These are phyloP conservation scores for Penicillium sclerotigenum DNA, from an alignment of 2,329 filamentous ascomycete genomes.

Conservation along the genomic window DNA sequence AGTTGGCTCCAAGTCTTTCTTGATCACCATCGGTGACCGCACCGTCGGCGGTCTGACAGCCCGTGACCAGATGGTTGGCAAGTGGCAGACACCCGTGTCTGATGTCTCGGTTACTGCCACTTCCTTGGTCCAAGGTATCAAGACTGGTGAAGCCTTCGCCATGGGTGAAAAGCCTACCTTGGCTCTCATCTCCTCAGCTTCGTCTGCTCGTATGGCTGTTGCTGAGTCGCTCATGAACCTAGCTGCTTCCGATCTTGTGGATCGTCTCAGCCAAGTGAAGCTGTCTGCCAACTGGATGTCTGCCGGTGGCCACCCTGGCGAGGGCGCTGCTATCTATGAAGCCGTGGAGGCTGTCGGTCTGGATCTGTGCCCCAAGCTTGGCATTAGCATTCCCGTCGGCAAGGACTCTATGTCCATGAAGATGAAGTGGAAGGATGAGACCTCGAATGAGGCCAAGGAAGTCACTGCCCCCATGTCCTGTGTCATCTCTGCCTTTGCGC, in stretches of 20 bases:
- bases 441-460: constrained; percentile 67
- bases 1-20: constrained; percentile 94
- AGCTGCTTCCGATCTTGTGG: constrained; percentile 71
- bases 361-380: constrained; percentile 86
- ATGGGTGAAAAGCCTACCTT: constrained; percentile 91
- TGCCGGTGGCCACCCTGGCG: constrained; percentile 86
- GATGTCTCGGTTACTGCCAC: constrained; percentile 92
- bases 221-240: constrained; percentile 92
- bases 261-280: constrained; percentile 73
- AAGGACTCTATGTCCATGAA: constrained; percentile 99
- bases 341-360: constrained; percentile 90
- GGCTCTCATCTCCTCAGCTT: constrained; percentile 82
- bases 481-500: constrained; percentile 84
- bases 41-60: constrained; percentile 85
- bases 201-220: constrained; percentile 94
- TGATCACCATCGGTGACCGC: constrained; percentile 94
- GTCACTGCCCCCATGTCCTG: constrained; percentile 90
- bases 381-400: constrained; percentile 89
- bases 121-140: constrained; percentile 68
- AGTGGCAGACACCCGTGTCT: constrained; percentile 91
- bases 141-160: constrained; percentile 91
- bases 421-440: constrained; percentile 80
- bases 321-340: constrained; percentile 88
- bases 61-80: constrained; percentile 92
- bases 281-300: constrained; percentile 99